Conservation (phyloP, 179 eudicot species). For the Silene coronaria region DNA sequence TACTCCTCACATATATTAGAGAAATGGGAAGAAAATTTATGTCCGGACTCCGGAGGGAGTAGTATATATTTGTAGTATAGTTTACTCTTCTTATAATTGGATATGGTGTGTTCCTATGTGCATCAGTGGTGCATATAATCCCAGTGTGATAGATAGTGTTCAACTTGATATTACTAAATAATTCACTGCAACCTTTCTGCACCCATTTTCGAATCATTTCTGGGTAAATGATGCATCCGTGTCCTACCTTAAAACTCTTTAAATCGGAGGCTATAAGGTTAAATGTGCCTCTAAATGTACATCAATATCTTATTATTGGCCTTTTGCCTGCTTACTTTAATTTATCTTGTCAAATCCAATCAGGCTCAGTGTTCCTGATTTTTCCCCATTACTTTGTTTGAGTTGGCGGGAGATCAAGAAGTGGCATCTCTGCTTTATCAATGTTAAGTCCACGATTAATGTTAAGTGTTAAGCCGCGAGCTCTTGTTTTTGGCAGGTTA, state of each 20-base stretch:
- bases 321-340: background rate
- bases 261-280: background rate
- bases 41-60: no score
- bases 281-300: background rate
- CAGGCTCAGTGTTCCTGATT: background rate
- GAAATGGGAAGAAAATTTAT: no score
- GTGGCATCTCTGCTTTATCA: background rate
- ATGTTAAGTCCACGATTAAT: constrained; percentile 7
- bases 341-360: background rate
- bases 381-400: background rate
- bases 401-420: background rate
- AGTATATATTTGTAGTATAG: background rate
- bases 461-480: background rate
- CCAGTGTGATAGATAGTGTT: background rate
- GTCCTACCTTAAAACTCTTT: background rate
- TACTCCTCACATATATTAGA: no score
- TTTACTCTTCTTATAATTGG: background rate
- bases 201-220: background rate
- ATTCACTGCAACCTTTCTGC: no score
- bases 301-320: background rate
- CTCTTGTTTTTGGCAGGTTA: constrained; percentile 47
- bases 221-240: background rate
- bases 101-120: background rate
- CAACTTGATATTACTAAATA: background rate
- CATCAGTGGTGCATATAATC: background rate